A percentile compares a stretch with the other conserved stretches of the same genome.
Evolutionary conservation across 2,329 filamentous ascomycete species (phyloP).

Genomic region (Ascosphaera acerosa): DNA sequence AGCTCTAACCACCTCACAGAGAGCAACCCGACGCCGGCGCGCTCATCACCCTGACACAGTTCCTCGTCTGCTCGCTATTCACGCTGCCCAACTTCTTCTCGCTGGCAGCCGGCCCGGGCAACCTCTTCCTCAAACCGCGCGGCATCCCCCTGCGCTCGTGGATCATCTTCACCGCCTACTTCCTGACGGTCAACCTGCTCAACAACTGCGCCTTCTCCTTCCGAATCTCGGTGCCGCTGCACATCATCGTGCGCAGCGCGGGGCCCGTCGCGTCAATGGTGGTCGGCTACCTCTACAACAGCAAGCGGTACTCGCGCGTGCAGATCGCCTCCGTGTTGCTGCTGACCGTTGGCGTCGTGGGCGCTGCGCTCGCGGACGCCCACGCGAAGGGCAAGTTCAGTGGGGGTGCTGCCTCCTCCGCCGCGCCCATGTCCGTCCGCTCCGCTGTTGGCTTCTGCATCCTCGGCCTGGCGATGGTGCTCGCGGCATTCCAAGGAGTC

Average conservation of each 20-base stretch:
- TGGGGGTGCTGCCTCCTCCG: conserved; percentile 17
- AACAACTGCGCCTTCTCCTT: conserved; percentile 98
- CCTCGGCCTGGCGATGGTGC: conserved; percentile 63
- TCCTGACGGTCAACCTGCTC: conserved; percentile 80
- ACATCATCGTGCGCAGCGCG: conserved; percentile 87
- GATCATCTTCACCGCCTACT: conserved; percentile 69
- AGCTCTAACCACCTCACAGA: too few relatives aligned
- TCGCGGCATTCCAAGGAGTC: conserved; percentile 83
- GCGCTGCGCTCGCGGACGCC: conserved; percentile 75
- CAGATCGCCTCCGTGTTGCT: conserved; percentile 63
- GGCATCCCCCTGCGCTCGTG: conserved; percentile 65
- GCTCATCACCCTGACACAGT: conserved; percentile 72
- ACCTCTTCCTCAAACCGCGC: conserved; percentile 50
- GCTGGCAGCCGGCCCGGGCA: conserved; percentile 28
- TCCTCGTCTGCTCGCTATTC: conserved; percentile 54
- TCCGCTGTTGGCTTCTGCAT: conserved; percentile 44
- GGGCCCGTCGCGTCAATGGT: conserved; percentile 89
- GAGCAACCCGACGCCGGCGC: conserved; percentile 29
- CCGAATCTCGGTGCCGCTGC: conserved; percentile 82
- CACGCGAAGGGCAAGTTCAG: conserved; percentile 38
- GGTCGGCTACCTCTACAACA: conserved; percentile 61
- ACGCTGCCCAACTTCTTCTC: conserved; percentile 58
- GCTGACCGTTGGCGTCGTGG: conserved; percentile 63
- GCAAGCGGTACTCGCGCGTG: conserved; percentile 50
- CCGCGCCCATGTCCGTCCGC: conserved; percentile 15